Evolutionary conservation across 2,329 filamentous ascomycete species (phyloP).

Genomic region (Xylaria sp.): DNA sequence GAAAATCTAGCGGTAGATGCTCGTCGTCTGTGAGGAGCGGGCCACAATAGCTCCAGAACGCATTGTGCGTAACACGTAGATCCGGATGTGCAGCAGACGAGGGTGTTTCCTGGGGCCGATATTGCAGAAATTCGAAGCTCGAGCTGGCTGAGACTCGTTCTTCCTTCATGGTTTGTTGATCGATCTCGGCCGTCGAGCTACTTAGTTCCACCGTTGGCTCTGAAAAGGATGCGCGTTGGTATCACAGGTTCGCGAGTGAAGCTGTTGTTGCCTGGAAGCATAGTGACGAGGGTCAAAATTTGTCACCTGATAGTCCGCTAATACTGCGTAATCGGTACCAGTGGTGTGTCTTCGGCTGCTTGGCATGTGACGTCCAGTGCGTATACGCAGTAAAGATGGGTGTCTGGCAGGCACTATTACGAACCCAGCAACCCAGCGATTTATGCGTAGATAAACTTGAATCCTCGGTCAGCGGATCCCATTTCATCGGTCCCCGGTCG

Average conservation of each 20-base stretch:
- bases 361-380: slow-evolving; percentile 19
- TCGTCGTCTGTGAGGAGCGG: slow-evolving; percentile 49
- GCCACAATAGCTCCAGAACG: slow-evolving; percentile 59
- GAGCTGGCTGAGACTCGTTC: slow-evolving; percentile 23
- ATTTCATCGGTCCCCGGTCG: slow-evolving; percentile 8
- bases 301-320: slow-evolving; percentile 2
- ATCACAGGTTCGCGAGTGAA: neutral
- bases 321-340: neutral
- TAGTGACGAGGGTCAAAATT: neutral
- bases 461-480: slow-evolving; percentile 5
- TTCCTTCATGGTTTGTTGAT: slow-evolving; percentile 24
- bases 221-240: neutral
- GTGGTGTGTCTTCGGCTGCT: slow-evolving; percentile 14
- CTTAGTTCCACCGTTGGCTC: neutral
- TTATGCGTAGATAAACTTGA: neutral
- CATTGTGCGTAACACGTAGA: slow-evolving; percentile 45
- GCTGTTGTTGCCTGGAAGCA: slow-evolving; percentile 10
- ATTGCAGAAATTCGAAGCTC: slow-evolving; percentile 44
- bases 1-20: slow-evolving; percentile 50
- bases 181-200: neutral
- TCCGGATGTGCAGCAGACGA: neutral
- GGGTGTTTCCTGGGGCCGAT: slow-evolving; percentile 13
- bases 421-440: neutral
- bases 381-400: neutral
- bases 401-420: neutral